phyloP scores from a whole-genome alignment of 345 rosid species.

The Eucalyptus tenuipes region DNA sequence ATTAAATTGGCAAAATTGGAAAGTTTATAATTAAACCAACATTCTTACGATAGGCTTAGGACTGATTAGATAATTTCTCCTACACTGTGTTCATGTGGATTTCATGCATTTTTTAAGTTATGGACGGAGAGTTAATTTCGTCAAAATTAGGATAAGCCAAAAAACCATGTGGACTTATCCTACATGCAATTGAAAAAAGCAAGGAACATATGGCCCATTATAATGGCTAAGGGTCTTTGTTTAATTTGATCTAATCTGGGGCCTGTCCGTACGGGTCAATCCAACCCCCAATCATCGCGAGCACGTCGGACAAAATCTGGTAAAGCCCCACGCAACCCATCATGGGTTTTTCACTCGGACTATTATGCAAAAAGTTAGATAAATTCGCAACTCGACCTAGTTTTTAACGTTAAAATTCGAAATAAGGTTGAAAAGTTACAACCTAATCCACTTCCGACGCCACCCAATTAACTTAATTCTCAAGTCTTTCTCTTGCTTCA shows the following conservation, averaged over 20 bases:
- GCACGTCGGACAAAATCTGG: background rate
- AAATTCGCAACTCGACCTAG: background rate
- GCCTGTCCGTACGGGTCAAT: background rate
- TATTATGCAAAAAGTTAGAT: background rate
- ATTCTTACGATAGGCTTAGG: accelerated
- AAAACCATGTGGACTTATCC: background rate
- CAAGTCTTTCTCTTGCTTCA: background rate
- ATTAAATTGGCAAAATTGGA: background rate
- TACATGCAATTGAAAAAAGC: background rate
- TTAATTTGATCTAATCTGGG: background rate
- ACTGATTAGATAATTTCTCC: background rate
- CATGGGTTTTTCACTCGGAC: background rate
- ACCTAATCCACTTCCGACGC: background rate
- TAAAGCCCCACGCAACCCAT: background rate
- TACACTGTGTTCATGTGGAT: accelerated
- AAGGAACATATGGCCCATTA: background rate
- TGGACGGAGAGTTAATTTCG: background rate
- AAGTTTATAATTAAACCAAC: background rate
- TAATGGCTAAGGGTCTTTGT: background rate
- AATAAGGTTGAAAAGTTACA: background rate
- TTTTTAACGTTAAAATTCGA: background rate
- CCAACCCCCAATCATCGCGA: background rate
- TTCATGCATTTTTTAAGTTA: background rate
- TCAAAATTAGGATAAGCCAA: background rate
- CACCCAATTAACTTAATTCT: background rate